Conservation (phyloP, 1,284 basidiomycete species). For the Rhodotorula sp. region DNA sequence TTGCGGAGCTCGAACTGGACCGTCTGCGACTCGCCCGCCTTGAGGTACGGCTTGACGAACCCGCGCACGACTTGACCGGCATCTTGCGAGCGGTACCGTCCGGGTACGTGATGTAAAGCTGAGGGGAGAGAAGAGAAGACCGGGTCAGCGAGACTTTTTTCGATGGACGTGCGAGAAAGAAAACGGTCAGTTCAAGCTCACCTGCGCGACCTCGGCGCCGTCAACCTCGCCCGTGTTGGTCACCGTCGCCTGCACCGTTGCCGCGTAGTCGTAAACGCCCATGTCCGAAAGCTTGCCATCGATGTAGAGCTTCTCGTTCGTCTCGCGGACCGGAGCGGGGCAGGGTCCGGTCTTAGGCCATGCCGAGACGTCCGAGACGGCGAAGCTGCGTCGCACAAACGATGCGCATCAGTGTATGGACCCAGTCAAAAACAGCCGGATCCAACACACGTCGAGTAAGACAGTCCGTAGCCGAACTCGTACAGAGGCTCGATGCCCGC, state of each 20-base stretch:
- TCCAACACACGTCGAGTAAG: constrained; percentile 47
- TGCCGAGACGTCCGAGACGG: constrained; percentile 46
- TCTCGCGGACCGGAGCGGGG: constrained; percentile 43
- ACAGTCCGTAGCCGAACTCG: constrained; percentile 54
- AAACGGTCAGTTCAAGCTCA: not conserved
- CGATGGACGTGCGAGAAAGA: not conserved
- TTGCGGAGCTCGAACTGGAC: constrained; percentile 50
- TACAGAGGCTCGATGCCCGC: constrained; percentile 51
- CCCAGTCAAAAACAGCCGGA: not conserved
- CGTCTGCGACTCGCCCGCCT: constrained; percentile 45
- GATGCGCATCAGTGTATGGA: not conserved
- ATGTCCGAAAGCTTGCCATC: constrained; percentile 13
- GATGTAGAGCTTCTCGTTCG: constrained; percentile 49
- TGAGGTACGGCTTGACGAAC: constrained; percentile 47
- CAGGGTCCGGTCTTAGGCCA: constrained; percentile 18
- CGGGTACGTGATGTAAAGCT: constrained; percentile 52
- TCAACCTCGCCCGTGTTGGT: constrained; percentile 51
- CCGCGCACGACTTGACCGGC: constrained; percentile 46
- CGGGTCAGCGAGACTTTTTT: not conserved
- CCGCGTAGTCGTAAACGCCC: constrained; percentile 48
- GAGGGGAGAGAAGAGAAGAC: constrained; percentile 2
- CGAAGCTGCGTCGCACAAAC: constrained; percentile 42
- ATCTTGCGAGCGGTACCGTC: constrained; percentile 21
- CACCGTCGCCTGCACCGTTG: constrained; percentile 50
- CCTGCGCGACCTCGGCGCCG: constrained; percentile 53